Evolutionary conservation across 371 early-diverging fungal genomes (phyloP).

Genomic region (Apophysomyces sp.): DNA sequence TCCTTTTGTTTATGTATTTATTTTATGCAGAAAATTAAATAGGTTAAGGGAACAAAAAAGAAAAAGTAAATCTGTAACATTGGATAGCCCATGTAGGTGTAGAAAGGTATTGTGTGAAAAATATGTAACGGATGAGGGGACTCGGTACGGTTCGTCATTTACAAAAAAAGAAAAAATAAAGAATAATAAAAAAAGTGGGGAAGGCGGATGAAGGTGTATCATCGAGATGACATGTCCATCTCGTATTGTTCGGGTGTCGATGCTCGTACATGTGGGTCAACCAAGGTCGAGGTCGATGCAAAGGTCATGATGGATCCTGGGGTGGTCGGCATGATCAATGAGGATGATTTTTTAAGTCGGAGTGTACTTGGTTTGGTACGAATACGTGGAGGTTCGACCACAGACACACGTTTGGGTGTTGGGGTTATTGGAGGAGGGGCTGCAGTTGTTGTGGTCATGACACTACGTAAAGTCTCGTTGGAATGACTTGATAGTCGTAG

Average conservation of each 20-base stretch:
- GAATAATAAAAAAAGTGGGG: neutral
- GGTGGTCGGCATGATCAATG: slow-evolving; percentile 15
- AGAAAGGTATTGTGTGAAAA: too few relatives aligned
- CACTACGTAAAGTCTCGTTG: neutral
- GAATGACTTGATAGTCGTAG: neutral
- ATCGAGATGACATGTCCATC: neutral
- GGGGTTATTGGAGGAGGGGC: neutral
- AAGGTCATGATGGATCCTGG: slow-evolving; percentile 41
- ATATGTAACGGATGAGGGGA: neutral
- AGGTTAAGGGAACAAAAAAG: too few relatives aligned
- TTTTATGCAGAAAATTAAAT: too few relatives aligned
- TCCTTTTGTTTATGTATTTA: neutral
- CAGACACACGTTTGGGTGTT: neutral
- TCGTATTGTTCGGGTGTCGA: neutral
- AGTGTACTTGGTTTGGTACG: slow-evolving; percentile 1
- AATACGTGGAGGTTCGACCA: neutral
- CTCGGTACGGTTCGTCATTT: neutral
- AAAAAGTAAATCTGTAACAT: too few relatives aligned
- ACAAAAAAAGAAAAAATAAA: neutral
- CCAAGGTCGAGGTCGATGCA: slow-evolving; percentile 36
- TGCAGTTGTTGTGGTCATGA: neutral
- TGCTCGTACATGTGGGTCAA: slow-evolving; percentile 18
- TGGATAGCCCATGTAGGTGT: too few relatives aligned
- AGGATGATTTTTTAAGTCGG: neutral
- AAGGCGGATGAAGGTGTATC: neutral